Evolutionary conservation across 331 rosid genomes (phyloP).

Genomic region (Acacia pycnantha): DNA sequence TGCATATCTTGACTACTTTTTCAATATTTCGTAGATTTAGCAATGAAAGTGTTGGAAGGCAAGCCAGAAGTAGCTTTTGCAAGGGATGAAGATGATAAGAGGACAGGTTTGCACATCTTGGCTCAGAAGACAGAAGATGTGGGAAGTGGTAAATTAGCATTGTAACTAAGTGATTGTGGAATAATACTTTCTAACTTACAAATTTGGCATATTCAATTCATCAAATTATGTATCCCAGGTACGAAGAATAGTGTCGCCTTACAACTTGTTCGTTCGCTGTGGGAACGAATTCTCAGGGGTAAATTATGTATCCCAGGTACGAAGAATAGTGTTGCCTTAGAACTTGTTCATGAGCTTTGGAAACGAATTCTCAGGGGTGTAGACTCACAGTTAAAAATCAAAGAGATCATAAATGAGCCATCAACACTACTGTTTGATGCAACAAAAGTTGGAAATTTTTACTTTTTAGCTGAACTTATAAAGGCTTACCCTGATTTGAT

Average conservation of each 20-base stretch:
- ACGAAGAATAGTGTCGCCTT: too few relatives aligned
- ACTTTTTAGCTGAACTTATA: slow-evolving; percentile 40
- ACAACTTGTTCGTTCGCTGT: too few relatives aligned
- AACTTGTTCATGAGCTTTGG: too few relatives aligned
- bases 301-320: background rate
- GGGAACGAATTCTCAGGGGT: background rate
- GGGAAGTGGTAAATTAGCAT: slow-evolving; percentile 1
- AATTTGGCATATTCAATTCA: background rate
- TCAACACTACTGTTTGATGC: slow-evolving; percentile 22
- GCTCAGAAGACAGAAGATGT: slow-evolving; percentile 29
- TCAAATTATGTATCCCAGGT: background rate
- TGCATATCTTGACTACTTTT: background rate
- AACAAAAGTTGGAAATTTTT: slow-evolving; percentile 35
- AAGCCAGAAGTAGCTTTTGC: slow-evolving; percentile 10
- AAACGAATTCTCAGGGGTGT: background rate
- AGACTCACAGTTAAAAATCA: background rate
- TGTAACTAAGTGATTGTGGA: background rate
- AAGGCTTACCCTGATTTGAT: slow-evolving; percentile 32
- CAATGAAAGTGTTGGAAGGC: slow-evolving; percentile 19
- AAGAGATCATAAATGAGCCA: background rate
- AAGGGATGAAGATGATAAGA: background rate
- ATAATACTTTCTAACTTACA: background rate
- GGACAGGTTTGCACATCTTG: slow-evolving; percentile 37
- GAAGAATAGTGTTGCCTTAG: too few relatives aligned
- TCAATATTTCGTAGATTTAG: slow-evolving; percentile 31